These are phyloP conservation scores for Chenopodium formosanum DNA, from an alignment of 148 eudicot species.

Conservation along the genomic window DNA sequence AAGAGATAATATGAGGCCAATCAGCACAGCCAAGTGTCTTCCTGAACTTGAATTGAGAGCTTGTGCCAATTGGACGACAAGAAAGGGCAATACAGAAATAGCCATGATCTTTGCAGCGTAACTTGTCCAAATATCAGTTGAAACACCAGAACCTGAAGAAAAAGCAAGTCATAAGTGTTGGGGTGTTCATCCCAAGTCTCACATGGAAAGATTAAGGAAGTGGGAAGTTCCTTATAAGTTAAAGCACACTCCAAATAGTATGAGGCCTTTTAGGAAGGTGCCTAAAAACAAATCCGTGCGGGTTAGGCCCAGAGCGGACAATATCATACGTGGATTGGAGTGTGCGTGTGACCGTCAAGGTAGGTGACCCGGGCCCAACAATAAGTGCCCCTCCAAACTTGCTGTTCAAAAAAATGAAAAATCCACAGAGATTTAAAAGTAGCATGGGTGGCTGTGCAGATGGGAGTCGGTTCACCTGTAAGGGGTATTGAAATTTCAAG, in stretches of 20 bases:
- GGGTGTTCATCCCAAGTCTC: no score
- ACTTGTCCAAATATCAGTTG: conserved; percentile 89
- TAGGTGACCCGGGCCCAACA: no score
- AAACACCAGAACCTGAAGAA: conserved; percentile 70
- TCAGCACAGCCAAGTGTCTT: conserved; percentile 55
- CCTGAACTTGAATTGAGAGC: conserved; percentile 54
- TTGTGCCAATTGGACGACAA: conserved; percentile 80
- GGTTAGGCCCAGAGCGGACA: no score
- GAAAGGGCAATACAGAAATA: conserved; percentile 62
- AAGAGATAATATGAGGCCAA: conserved; percentile 51
- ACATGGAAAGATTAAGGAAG: no score
- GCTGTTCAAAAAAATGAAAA: not conserved
- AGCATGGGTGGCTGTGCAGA: not conserved
- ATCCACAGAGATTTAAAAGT: not conserved
- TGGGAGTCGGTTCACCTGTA: not conserved
- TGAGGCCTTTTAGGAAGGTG: no score
- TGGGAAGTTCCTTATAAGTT: no score
- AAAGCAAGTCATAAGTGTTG: no score
- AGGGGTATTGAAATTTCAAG: not conserved
- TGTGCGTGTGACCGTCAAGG: no score
- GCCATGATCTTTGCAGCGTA: conserved; percentile 84
- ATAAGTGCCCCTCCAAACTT: no score
- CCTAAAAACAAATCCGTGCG: no score
- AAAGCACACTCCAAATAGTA: no score
- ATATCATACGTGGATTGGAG: no score